Evolutionary conservation across 495 filamentous ascomycete species (phyloP).

Genomic region (Hypoxylon cercidicola): DNA sequence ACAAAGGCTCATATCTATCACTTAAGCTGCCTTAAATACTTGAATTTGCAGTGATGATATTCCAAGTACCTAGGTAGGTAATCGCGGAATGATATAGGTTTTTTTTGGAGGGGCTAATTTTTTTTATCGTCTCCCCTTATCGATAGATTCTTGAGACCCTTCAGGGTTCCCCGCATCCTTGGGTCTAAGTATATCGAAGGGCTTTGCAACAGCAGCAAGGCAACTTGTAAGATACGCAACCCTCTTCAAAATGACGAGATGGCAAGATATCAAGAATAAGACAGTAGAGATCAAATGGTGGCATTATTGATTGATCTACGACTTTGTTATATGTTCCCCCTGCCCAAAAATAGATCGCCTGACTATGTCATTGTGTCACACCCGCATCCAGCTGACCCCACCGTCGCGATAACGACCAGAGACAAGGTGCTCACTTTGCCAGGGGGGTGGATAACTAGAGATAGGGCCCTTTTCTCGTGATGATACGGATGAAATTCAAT

Average conservation of each 20-base stretch:
- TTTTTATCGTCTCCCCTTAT: too few species aligned
- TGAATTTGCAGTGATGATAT: too few species aligned
- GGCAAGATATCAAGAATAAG: constrained; percentile 2
- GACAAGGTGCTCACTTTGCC: constrained; percentile 6
- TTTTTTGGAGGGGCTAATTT: too few species aligned
- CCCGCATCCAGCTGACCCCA: constrained; percentile 29
- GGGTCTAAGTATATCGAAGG: too few species aligned
- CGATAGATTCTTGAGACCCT: too few species aligned
- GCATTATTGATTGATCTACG: constrained; percentile 25
- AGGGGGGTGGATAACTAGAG: background rate
- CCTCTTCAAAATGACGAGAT: constrained; percentile 15
- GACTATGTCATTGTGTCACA: constrained; percentile 37
- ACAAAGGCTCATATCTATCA: too few species aligned
- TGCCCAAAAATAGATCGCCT: constrained; percentile 36
- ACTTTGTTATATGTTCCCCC: constrained; percentile 11
- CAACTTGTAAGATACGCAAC: background rate
- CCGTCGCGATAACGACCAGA: constrained; percentile 26
- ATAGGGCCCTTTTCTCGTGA: background rate
- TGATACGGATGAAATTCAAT: background rate
- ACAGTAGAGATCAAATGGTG: constrained; percentile 22
- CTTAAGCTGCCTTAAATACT: too few species aligned
- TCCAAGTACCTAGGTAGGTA: too few species aligned
- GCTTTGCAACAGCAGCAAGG: background rate
- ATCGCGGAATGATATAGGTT: too few species aligned
- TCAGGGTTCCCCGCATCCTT: too few species aligned